Evolutionary conservation across 805 yeast genomes (phyloP), one percentile per base, ranked within the genome.

Genomic region (Zygosaccharomyces gambellarensis): DNA sequence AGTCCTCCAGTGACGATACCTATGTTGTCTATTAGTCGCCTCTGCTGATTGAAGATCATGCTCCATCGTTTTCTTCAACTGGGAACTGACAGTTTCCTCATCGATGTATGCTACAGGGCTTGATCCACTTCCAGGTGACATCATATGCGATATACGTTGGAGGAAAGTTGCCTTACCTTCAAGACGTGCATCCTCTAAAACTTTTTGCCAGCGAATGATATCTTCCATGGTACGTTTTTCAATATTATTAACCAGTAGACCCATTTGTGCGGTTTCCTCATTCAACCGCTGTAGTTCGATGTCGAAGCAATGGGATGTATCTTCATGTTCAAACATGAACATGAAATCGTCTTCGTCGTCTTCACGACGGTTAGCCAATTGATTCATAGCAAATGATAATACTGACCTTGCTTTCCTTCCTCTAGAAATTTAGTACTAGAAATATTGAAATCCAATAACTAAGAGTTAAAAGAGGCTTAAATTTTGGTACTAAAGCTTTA

Each of bases 271-370:
- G 11, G 45, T 45, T 28, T 45, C 45, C 12, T 39, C 45, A 22
- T 39, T 39, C n/a, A 34, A 41, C 27, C 42, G 21, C 14, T 39
- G 36, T 27, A 45, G 11, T 7, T 36, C 43, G n/a, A 31, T 10
- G n/a, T 39, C 46, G 36, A 39, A 38, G 4, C 14, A 41, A 25
- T 40, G 17, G 9, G 41, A 29, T 21, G 17, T 41, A 29, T 36
- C 28, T 29, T 47, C 49, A 11, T 47, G 49, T 36, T 47, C 49
- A 38, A 47, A 47, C 46, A 47, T 28, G 27, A 46, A 46, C 39
- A 46, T 21, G 31, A 41, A 47, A n/a, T 47, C 49, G 21, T 46
- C 49, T 14, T 47, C 49, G 5, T 41, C 49, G 5, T 30, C 36
- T 22, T 40, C 44, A 11, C 36, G 31, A 19, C 25, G 17, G 23